Evolutionary conservation across 768 basidiomycete species (phyloP), one percentile per base, ranked within the genome.

Genomic region (Boletus huronensis): DNA sequence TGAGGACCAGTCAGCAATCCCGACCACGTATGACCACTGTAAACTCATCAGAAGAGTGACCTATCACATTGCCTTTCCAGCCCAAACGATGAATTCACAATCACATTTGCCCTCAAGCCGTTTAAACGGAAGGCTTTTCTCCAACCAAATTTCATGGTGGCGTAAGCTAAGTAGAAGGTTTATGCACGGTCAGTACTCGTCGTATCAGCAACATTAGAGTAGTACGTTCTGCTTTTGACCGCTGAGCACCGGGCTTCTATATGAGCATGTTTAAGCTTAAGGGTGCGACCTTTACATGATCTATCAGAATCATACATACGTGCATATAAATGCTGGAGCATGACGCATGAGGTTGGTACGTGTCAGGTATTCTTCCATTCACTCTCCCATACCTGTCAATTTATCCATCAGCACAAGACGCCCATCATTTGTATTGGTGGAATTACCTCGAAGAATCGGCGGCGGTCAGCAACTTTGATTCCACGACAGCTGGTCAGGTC

Each of bases 401-500:
- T 9, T 25, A 17, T 29, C 34, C 36, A 19, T 58, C 42, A 57
- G 34, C 35, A 25, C 16, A 17, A 50, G 16, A 28, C 17, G 5
- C 32, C 16, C 17, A 26, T 9, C 39, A 42, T 79, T 17, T 39
- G 19, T 13, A 9, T 36, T 13, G 17, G 3, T 19, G 1, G 9
- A 4, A 6, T 43, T 35, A 63, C 86, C 74, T 88, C 83, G 60
- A 89, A 89, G 60, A 89, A 83, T 7, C 77, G 77, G 14, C 87
- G 76, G 25, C 87, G 72, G 57, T 87, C 83, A 1, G 74, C 73
- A 5, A 87, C 76, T 6, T 63, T 73, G 50, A 89, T 75, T 5
- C 87, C 80, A 48, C 87, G 76, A 56, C 87, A 89, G 54, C 84
- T 82, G 4, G 84, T 88, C 42, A 89, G 69, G 61, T 87, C 81